These are phyloP conservation scores for Tylopilus balloui DNA, from an alignment of 768 basidiomycete genomes.

Conservation along the genomic window DNA sequence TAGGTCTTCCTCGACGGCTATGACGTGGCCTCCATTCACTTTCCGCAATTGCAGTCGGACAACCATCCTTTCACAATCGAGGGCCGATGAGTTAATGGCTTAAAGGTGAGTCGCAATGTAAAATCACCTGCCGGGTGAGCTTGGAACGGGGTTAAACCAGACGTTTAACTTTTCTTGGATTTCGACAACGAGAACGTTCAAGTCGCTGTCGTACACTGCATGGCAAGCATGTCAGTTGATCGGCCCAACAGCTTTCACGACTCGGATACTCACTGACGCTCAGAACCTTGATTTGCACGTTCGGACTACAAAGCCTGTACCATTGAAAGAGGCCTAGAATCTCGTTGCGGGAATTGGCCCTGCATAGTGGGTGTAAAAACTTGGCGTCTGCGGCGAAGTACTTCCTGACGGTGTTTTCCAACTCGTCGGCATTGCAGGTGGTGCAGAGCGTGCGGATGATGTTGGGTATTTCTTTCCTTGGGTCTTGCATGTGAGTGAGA, in stretches of 20 bases:
- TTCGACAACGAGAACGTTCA: constrained; percentile 46
- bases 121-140: constrained; percentile 45
- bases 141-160: constrained; percentile 48
- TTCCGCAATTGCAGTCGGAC: constrained; percentile 50
- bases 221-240: neutral
- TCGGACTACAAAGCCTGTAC: constrained; percentile 61
- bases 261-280: constrained; percentile 39
- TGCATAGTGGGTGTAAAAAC: constrained; percentile 58
- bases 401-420: constrained; percentile 42
- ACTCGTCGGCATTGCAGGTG: constrained; percentile 45
- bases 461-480: constrained; percentile 43
- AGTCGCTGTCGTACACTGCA: constrained; percentile 46
- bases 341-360: constrained; percentile 48
- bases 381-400: constrained; percentile 53
- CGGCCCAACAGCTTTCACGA: neutral
- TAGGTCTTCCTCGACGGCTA: constrained; percentile 55
- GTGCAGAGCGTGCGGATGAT: constrained; percentile 46
- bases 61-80: constrained; percentile 35
- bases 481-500: constrained; percentile 48
- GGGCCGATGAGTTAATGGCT: neutral
- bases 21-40: constrained; percentile 38
- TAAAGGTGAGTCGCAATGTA: neutral
- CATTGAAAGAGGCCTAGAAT: constrained; percentile 58
- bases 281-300: constrained; percentile 38
- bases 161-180: constrained; percentile 36